Conservation (phyloP, 768 basidiomycete species). For the Termitomyces sp. region DNA sequence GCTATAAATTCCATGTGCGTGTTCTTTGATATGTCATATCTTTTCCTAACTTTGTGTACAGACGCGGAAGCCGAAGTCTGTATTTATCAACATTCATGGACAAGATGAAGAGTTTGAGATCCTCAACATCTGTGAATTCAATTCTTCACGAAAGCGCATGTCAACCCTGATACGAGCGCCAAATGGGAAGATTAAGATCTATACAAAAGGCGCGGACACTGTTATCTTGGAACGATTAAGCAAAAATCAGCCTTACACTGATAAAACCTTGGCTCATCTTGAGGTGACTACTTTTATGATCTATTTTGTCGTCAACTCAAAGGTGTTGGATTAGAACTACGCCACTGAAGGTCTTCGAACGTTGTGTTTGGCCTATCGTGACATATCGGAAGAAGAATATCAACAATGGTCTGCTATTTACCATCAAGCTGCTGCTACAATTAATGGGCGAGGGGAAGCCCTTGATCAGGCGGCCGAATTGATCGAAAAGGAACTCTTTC, state of each 20-base stretch:
- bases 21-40: neutral
- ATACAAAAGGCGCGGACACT: conserved; percentile 96
- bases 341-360: conserved; percentile 96
- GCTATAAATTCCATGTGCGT: conserved; percentile 91
- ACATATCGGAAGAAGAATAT: conserved; percentile 90
- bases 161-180: conserved; percentile 87
- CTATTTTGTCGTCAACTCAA: conserved; percentile 5
- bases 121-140: conserved; percentile 98
- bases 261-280: conserved; percentile 83
- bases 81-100: conserved; percentile 81
- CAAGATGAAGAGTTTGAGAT: conserved; percentile 77
- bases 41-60: conserved; percentile 22
- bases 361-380: conserved; percentile 92
- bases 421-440: conserved; percentile 88
- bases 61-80: conserved; percentile 95
- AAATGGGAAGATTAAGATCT: conserved; percentile 89
- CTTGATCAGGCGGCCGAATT: conserved; percentile 92
- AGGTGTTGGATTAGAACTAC: conserved; percentile 58
- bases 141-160: conserved; percentile 97
- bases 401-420: conserved; percentile 84
- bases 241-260: conserved; percentile 77
- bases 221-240: conserved; percentile 93
- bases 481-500: conserved; percentile 89
- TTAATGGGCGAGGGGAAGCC: conserved; percentile 93
- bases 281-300: conserved; percentile 54